These are phyloP conservation scores for Poa pratensis DNA, from an alignment of 176 grass and related monocot genomes.

Conservation along the genomic window DNA sequence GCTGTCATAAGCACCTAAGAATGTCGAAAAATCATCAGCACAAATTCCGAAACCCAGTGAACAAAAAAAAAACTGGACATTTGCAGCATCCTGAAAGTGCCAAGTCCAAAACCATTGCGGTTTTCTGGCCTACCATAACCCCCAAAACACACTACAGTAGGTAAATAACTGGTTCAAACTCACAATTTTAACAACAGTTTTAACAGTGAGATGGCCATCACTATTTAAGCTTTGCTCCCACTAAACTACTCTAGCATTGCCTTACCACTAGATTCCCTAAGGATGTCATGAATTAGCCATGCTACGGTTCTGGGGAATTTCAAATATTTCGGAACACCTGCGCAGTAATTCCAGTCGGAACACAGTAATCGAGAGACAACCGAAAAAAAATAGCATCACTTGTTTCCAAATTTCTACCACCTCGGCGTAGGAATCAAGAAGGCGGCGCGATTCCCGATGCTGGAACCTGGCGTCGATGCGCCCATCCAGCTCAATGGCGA, in stretches of 20 bases:
- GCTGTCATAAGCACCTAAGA: neutral
- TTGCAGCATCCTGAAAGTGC: neutral
- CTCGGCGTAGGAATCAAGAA: slow-evolving; percentile 69
- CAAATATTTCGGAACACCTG: neutral
- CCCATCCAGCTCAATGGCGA: slow-evolving; percentile 71
- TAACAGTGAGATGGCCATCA: neutral
- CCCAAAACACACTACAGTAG: neutral
- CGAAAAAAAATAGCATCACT: slow-evolving; percentile 22
- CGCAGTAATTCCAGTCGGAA: neutral
- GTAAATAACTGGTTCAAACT: neutral
- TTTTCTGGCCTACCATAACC: neutral
- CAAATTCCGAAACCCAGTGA: neutral
- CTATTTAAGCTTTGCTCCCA: neutral
- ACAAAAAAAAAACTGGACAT: neutral
- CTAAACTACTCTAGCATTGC: neutral
- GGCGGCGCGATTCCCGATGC: slow-evolving; percentile 62
- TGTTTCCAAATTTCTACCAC: slow-evolving; percentile 28
- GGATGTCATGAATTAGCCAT: neutral
- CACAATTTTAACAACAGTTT: too few relatives aligned
- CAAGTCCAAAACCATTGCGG: neutral
- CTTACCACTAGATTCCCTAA: slow-evolving; percentile 2
- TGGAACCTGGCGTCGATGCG: slow-evolving; percentile 53
- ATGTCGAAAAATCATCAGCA: neutral
- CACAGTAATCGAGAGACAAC: neutral
- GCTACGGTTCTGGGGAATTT: neutral